phyloP scores from a whole-genome alignment of 495 filamentous ascomycete species.

The Endocarpon pusillum region DNA sequence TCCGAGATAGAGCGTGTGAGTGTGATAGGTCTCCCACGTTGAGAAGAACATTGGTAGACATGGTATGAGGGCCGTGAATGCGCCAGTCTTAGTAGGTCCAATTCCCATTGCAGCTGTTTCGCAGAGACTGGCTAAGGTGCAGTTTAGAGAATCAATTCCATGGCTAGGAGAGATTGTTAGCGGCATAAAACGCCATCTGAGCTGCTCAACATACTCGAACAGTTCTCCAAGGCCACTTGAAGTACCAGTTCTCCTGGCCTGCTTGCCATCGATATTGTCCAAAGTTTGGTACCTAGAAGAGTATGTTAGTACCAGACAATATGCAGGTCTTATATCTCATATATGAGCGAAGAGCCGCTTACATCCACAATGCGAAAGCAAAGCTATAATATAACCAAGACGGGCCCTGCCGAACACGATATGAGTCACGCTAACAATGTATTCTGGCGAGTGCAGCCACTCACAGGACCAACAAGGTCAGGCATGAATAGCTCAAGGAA shows the following conservation, averaged over 20 bases:
- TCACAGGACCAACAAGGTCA: slow-evolving; percentile 78
- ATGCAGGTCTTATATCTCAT: too few species aligned
- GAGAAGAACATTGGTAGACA: slow-evolving; percentile 98
- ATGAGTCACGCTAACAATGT: slow-evolving; percentile 6
- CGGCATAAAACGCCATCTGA: slow-evolving; percentile 1
- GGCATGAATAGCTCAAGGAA: slow-evolving; percentile 71
- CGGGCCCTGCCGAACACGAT: slow-evolving; percentile 41
- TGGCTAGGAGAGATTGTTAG: slow-evolving; percentile 38
- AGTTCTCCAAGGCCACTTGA: slow-evolving; percentile 89
- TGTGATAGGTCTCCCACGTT: slow-evolving; percentile 98
- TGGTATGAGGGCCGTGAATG: slow-evolving; percentile 80
- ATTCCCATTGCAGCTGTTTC: slow-evolving; percentile 85
- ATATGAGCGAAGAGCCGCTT: slow-evolving; percentile 21
- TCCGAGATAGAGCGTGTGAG: slow-evolving; percentile 90
- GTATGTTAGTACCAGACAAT: too few species aligned
- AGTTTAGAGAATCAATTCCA: slow-evolving; percentile 95
- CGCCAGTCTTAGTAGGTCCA: slow-evolving; percentile 62
- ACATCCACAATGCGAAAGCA: slow-evolving; percentile 85
- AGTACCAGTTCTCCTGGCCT: slow-evolving; percentile 84
- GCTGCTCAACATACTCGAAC: slow-evolving; percentile 50
- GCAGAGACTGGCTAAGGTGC: slow-evolving; percentile 74
- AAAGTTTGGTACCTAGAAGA: slow-evolving; percentile 70
- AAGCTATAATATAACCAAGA: slow-evolving; percentile 92
- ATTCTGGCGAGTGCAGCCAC: slow-evolving; percentile 10
- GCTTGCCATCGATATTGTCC: slow-evolving; percentile 98